phyloP scores from a whole-genome alignment of 2,329 filamentous ascomycete species.

The Ophiostoma tasmaniense region DNA sequence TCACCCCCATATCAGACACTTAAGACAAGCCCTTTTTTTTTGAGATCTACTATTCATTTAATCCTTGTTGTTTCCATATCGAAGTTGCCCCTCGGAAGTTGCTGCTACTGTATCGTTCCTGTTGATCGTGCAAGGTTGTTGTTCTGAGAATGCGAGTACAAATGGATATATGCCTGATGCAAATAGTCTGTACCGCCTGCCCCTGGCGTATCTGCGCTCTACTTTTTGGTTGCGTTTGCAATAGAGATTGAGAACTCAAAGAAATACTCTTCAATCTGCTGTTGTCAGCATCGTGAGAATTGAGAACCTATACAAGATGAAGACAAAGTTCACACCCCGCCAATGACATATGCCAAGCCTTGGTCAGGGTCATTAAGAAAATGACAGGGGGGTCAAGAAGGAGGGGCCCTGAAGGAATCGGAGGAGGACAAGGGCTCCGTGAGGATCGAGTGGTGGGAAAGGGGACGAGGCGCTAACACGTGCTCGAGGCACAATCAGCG shows the following conservation, averaged over 20 bases:
- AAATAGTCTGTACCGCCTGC: no score
- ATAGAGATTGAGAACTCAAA: background rate
- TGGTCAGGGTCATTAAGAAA: background rate
- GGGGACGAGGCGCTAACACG: background rate
- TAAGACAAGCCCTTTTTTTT: no score
- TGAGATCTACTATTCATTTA: background rate
- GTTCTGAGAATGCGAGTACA: background rate
- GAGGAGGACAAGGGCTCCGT: background rate
- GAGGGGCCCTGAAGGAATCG: constrained; percentile 2
- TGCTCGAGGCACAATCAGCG: background rate
- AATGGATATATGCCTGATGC: background rate
- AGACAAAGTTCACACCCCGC: background rate
- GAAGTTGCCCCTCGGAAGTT: background rate
- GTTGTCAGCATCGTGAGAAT: background rate
- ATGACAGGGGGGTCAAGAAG: background rate
- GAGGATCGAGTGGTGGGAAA: background rate
- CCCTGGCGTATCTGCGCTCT: no score
- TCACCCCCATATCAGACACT: no score
- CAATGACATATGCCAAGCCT: background rate
- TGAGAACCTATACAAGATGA: background rate
- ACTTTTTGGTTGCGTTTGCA: no score
- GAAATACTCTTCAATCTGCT: background rate
- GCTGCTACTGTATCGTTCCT: background rate
- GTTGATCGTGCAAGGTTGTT: background rate
- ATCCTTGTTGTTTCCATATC: background rate